A percentile compares a stretch with the other conserved stretches of the same genome.
Conservation (phyloP, 1,284 basidiomycete species). For the Marasmius fiardii region DNA sequence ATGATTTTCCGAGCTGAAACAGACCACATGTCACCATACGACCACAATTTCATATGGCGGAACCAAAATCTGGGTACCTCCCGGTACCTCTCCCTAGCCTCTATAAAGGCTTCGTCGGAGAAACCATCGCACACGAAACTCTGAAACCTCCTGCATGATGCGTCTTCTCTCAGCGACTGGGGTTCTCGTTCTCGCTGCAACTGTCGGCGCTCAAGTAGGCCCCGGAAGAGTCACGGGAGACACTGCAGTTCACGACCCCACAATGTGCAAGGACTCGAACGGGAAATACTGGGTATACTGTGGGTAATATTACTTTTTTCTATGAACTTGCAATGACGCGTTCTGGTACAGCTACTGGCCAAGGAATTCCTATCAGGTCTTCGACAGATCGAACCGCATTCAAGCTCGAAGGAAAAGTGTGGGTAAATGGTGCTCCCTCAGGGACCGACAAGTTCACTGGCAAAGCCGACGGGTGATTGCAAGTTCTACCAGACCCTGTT, state of each 20-base stretch:
- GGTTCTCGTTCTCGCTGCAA: background rate
- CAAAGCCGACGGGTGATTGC: constrained; percentile 41
- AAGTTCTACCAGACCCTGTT: background rate
- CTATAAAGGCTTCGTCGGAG: too few relatives aligned
- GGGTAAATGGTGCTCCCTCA: constrained; percentile 44
- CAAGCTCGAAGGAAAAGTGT: constrained; percentile 46
- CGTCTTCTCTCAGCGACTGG: background rate
- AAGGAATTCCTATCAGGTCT: constrained; percentile 49
- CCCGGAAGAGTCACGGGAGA: constrained; percentile 20
- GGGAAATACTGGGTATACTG: constrained; percentile 54
- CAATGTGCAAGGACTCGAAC: constrained; percentile 47
- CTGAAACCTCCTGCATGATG: too few relatives aligned
- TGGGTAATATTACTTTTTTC: constrained; percentile 24
- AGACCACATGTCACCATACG: too few relatives aligned
- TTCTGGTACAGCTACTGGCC: constrained; percentile 35
- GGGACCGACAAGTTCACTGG: constrained; percentile 51
- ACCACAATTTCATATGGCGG: too few relatives aligned
- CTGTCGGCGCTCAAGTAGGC: constrained; percentile 4
- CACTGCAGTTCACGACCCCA: constrained; percentile 32
- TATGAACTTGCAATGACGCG: background rate
- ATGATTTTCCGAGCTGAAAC: too few relatives aligned
- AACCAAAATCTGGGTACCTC: too few relatives aligned
- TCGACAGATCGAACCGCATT: constrained; percentile 49
- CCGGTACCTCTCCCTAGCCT: too few relatives aligned
- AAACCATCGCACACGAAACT: too few relatives aligned